These are phyloP conservation scores for Fusarium sp. DNA, from an alignment of 2,329 filamentous ascomycete species.

Conservation along the genomic window DNA sequence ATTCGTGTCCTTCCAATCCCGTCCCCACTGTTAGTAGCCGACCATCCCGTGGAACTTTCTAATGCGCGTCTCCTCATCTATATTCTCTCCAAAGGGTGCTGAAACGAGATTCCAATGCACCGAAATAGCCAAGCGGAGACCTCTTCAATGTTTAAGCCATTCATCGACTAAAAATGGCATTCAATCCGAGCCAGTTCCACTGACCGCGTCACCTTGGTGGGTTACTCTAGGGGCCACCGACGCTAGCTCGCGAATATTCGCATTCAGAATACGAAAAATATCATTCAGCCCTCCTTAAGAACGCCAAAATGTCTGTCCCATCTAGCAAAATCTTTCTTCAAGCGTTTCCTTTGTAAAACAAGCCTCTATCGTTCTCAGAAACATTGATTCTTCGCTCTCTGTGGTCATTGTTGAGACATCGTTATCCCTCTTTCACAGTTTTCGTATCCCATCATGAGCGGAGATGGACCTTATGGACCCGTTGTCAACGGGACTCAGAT, in stretches of 20 bases:
- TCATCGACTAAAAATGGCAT: not conserved
- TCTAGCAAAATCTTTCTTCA: fast-evolving
- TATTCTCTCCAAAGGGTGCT: not conserved
- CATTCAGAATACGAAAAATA: conserved; percentile 24
- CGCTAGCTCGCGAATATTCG: conserved; percentile 10
- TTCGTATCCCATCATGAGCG: conserved; percentile 5
- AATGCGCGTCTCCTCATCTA: not conserved
- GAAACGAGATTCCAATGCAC: fast-evolving
- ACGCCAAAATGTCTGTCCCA: not conserved
- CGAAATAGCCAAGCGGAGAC: not conserved
- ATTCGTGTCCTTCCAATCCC: fast-evolving
- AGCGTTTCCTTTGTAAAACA: not conserved
- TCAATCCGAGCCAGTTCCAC: not conserved
- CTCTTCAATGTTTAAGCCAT: no score
- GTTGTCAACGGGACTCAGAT: conserved; percentile 22
- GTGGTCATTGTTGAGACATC: not conserved
- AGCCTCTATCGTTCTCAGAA: fast-evolving
- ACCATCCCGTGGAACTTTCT: fast-evolving
- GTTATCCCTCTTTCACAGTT: not conserved
- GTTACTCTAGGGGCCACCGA: not conserved
- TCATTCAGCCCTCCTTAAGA: not conserved
- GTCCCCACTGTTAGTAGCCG: not conserved
- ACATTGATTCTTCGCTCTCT: fast-evolving
- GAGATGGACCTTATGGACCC: conserved; percentile 4
- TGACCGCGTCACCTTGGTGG: conserved; percentile 21